Percentiles rank a stretch among this genome's conserved stretches.
These are phyloP conservation scores for Cyberlindnera xishuangbannaensis DNA, from an alignment of 805 yeast genomes.

Conservation along the genomic window DNA sequence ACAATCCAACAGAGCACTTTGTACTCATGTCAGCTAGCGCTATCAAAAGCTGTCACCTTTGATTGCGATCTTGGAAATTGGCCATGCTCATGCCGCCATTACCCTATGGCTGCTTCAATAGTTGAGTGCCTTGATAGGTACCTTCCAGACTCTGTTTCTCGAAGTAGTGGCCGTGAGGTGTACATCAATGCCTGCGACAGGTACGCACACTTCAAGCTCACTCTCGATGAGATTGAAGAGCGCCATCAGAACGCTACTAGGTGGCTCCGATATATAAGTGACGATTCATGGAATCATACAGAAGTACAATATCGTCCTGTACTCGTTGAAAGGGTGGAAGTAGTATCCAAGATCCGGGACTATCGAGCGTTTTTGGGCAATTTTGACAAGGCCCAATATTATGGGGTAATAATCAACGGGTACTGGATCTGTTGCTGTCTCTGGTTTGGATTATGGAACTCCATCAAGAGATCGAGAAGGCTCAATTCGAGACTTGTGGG, in stretches of 20 bases:
- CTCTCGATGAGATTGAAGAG: constrained; percentile 7
- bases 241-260: constrained; percentile 11
- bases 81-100: constrained; percentile 17
- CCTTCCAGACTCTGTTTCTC: constrained; percentile 8
- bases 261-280: constrained; percentile 4
- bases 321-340: constrained; percentile 6
- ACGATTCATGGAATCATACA: constrained; percentile 9
- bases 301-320: constrained; percentile 14
- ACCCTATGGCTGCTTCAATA: constrained; percentile 18
- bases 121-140: constrained; percentile 18
- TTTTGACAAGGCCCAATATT: constrained; percentile 19
- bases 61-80: constrained; percentile 14
- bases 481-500: constrained; percentile 15
- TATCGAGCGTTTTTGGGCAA: constrained; percentile 23
- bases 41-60: constrained; percentile 12
- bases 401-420: constrained; percentile 18
- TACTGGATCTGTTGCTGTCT: constrained; percentile 16
- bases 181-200: constrained; percentile 7
- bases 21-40: constrained; percentile 21
- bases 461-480: constrained; percentile 12
- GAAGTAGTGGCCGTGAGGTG: constrained; percentile 7
- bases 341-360: constrained; percentile 15
- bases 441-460: constrained; percentile 19
- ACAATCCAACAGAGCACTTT: constrained; percentile 21
- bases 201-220: constrained; percentile 3